phyloP scores from a whole-genome alignment of 2,329 filamentous ascomycete species.

The Fusarium decemcellulare region DNA sequence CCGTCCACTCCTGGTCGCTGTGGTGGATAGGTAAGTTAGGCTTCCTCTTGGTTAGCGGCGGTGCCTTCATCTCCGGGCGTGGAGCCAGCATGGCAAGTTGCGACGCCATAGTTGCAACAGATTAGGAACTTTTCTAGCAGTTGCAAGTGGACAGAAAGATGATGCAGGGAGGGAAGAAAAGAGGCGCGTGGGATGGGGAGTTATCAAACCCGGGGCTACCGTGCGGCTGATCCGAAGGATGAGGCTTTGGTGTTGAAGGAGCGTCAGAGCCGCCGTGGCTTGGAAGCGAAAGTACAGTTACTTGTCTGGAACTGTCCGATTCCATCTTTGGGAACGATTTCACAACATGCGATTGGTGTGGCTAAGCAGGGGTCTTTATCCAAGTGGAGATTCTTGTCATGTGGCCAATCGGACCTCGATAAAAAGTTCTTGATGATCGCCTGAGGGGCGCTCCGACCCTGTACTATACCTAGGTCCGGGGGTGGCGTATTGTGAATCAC shows the following conservation, averaged over 20 bases:
- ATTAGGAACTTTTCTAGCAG: neutral
- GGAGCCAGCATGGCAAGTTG: conserved; percentile 3
- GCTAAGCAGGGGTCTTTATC: neutral
- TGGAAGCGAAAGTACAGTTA: neutral
- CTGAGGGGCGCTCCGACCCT: neutral
- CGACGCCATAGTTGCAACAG: neutral
- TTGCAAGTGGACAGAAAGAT: neutral
- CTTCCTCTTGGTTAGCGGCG: neutral
- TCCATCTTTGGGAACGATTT: conserved; percentile 5
- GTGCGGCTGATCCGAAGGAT: neutral
- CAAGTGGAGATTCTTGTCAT: no score
- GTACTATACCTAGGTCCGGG: conserved; percentile 1
- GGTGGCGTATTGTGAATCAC: neutral
- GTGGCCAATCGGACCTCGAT: neutral
- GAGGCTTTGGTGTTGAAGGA: neutral
- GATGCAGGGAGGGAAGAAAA: neutral
- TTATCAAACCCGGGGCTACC: neutral
- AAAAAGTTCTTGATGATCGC: conserved; percentile 9
- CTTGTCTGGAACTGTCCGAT: neutral
- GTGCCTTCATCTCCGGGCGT: neutral
- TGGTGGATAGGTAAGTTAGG: conserved; percentile 1
- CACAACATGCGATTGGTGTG: conserved; percentile 9
- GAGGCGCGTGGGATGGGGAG: neutral
- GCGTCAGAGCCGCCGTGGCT: neutral
- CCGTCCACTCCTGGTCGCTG: conserved; percentile 20